Evolutionary conservation across 2,329 filamentous ascomycete genomes (phyloP), one percentile per base, ranked within the genome.

Genomic region (Colletotrichum sp.): DNA sequence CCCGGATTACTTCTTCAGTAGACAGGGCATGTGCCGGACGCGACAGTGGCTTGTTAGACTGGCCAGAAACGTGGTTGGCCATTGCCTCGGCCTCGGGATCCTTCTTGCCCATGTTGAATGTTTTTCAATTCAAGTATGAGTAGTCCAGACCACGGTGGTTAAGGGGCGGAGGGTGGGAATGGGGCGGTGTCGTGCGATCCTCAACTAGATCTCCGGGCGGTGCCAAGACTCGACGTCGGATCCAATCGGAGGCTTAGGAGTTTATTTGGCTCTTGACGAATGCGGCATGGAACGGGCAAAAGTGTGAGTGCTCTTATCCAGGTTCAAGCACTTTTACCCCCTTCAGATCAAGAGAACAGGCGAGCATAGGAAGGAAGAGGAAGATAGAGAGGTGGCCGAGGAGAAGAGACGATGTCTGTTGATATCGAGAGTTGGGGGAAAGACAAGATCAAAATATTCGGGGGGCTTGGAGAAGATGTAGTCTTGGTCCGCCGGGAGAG

Each of bases 1-100:
- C 90, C 21, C 87, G 82, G 36, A 90, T 84, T 39, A 92, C 88
- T 36, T 88, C 83, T 24, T 88, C 85, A 79, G 86, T 86, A n/a
- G 87, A 82, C 66, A 95, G 86, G 62, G 90, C 87, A 82, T 95
- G 93, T 9, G 93, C 92, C 16, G 93, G 93, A 39, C 87, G 85
- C 10, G 91, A 90, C 52, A 95, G 84, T 44, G 90, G 90, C 71
- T 82, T 83, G 78, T 88, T 88, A 73, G 85, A 83, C 80, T 88
- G 86, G 70, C 86, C 86, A 21, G 86, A 86, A 76, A 86, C 75
- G 71, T 85, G 84, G 69, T 79, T 75, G 64, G 77, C 77, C 70
- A 77, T 68, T 44, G 77, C 77, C 55, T 81, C 79, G 12, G 71
- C 71, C 18, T 77, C 77, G 69, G 76, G 65, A 44, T 76, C 62